Evolutionary conservation across 139 green algal species (phyloP), one percentile per base, ranked within the genome.

Genomic region (Micractinium conductrix): DNA sequence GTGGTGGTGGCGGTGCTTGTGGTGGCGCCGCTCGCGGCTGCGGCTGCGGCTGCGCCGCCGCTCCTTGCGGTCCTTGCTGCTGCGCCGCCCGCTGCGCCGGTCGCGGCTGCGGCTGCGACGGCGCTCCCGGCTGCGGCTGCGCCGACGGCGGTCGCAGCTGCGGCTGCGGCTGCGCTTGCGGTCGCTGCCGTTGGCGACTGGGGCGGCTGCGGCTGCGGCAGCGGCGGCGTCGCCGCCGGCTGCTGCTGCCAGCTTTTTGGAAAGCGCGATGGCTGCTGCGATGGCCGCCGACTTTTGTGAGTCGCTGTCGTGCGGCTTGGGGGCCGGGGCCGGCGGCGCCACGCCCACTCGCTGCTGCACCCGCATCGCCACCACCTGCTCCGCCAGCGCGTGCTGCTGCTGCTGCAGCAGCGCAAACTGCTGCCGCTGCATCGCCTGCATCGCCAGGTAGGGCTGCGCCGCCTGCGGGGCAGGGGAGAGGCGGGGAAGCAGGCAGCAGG

Each of bases 341-440:
- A 63, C 44, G 33, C 60, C 42, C 12, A 48, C n/a, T 5, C 68
- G 67, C 68, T 85, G 85, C 28, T 74, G 72, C 5, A 70, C 86
- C 8, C 87, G 74, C 79, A 89, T 86, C 17, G 83, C 48, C 35
- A 80, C 80, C 26, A 92, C 89, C 79, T 92, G 89, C 40, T 81
- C 79, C 44, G 88, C 88, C 53, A 94, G 87, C 44, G 70, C 60
- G 21, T 74, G 40, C 84, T 93, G 88, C 76, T 92, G 87, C 74
- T 90, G 79, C 85, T 80, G 37, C 72, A 93, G 71, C 42, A 90
- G 38, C 91, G 94, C 85, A 24, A 89, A 86, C 35, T 90, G 75
- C 68, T 94, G 87, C 73, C 92, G 69, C 79, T 92, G 87, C 83
- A 94, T 87, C 83, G 88, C 84, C 80, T 95, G 92, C 69, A 95